Evolutionary conservation across 768 basidiomycete genomes (phyloP).

Genomic region (Suillus bovinus): DNA sequence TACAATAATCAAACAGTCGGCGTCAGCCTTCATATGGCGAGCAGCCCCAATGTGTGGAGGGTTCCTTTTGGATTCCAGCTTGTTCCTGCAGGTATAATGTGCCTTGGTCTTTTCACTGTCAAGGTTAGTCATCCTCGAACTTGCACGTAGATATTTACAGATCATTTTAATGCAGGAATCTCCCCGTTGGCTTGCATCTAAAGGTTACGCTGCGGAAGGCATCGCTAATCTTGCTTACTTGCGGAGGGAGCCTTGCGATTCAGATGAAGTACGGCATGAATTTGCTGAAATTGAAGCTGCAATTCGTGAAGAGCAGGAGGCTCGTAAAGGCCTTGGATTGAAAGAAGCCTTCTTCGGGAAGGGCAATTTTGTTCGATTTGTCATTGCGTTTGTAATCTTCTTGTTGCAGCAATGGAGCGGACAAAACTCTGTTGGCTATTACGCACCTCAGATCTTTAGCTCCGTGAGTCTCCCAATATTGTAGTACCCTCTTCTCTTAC

Average conservation of each 20-base stretch:
- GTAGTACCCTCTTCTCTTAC: background rate
- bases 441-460: constrained; percentile 72
- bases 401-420: constrained; percentile 83
- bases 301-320: constrained; percentile 69
- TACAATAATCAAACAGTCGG: constrained; percentile 45
- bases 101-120: constrained; percentile 63
- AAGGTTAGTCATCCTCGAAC: constrained; percentile 37
- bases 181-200: constrained; percentile 73
- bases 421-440: constrained; percentile 81
- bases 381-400: constrained; percentile 83
- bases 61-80: constrained; percentile 77
- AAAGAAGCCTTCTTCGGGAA: constrained; percentile 78
- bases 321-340: constrained; percentile 62
- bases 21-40: constrained; percentile 51
- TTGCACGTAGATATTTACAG: background rate
- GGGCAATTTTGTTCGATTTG: constrained; percentile 80
- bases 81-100: constrained; percentile 73
- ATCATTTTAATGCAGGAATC: constrained; percentile 55
- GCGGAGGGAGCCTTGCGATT: constrained; percentile 44
- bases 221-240: constrained; percentile 63
- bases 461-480: constrained; percentile 46
- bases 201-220: constrained; percentile 55
- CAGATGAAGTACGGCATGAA: constrained; percentile 53
- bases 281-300: constrained; percentile 83
- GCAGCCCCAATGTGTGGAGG: constrained; percentile 57